These are phyloP conservation scores for Candida alai DNA, from an alignment of 805 yeast species.

Conservation along the genomic window DNA sequence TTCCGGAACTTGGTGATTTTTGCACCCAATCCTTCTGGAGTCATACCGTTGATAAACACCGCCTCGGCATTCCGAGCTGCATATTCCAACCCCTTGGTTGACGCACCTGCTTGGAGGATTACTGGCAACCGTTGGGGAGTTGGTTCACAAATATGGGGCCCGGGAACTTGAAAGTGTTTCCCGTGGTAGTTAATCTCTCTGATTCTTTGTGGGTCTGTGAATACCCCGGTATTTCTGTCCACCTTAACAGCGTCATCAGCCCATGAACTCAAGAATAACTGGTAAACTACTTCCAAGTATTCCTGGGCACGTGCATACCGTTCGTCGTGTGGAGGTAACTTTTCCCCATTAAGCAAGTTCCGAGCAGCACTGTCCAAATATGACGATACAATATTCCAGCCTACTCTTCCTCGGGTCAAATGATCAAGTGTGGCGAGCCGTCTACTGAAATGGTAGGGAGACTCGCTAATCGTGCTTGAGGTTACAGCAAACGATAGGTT, in stretches of 20 bases:
- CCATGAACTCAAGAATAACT: slow-evolving; percentile 41
- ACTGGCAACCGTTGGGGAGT: slow-evolving; percentile 41
- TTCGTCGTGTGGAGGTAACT: slow-evolving; percentile 37
- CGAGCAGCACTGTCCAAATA: slow-evolving; percentile 40
- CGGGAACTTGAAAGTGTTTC: slow-evolving; percentile 38
- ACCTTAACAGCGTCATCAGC: slow-evolving; percentile 37
- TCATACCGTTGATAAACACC: slow-evolving; percentile 33
- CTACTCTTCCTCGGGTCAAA: slow-evolving; percentile 41
- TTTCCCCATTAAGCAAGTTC: slow-evolving; percentile 33
- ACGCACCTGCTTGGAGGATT: slow-evolving; percentile 43
- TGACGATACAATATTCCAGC: slow-evolving; percentile 46
- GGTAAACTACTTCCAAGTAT: slow-evolving; percentile 37
- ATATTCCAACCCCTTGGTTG: slow-evolving; percentile 37
- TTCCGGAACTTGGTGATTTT: slow-evolving; percentile 28
- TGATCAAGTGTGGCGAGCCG: slow-evolving; percentile 44
- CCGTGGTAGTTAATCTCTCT: slow-evolving; percentile 42
- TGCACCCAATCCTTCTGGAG: slow-evolving; percentile 25
- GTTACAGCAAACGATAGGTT: slow-evolving; percentile 41
- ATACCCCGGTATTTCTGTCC: slow-evolving; percentile 26
- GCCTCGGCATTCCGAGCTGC: slow-evolving; percentile 44
- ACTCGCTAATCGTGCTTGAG: slow-evolving; percentile 40
- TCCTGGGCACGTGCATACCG: slow-evolving; percentile 41
- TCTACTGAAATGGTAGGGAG: slow-evolving; percentile 40
- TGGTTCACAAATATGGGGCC: slow-evolving; percentile 40
- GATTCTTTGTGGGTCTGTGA: slow-evolving; percentile 36